Base-by-base conservation (phyloP, 306 rosid species). In the Dryas drummondii region DNA sequence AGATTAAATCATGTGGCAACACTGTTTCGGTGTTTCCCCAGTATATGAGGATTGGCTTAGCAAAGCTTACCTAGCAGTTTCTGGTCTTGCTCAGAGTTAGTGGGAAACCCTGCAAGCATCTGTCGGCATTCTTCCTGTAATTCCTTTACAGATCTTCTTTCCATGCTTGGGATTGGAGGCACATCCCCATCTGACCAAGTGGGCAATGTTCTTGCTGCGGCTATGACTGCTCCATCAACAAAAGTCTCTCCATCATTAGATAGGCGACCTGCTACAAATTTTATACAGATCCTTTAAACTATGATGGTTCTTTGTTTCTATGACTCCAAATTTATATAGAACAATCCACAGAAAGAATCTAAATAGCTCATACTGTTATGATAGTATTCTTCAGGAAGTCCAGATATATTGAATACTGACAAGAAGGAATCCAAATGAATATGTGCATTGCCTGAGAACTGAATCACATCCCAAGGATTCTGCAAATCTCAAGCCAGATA, bases 341-440 rank as follows among this genome's bases (percentile, higher is more conserved):
- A 67, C 64, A 59, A 65, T 47, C 54, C 70, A 40, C 0, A 68
- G 51, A 77, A 76, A 45, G 41, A 80, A 47, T 63, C 13, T 9
- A 81, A 66, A 60, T 66, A 26, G 57, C 9, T 41, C 88, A 41
- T 91, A 90, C 98, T 78, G 77, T 94, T 94, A 70, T 85, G 87
- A 70, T 90, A 94, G 80, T 94, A 94, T 66, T 90, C 96, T 66
- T 83, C 96, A 15, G 90, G 94, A 77, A 94, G 93, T 69, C 94
- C 98, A 16, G 97, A 87, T 69, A 94, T 90, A 77, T 94, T 88
- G 90, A 94, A 94, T 46, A 88, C 87, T 8, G 98, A 94, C 88
- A 91, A 88, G 84, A 94, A 90, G 26, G 97, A 87, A 81, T 91
- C 98, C 88, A 94, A 81, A 89, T 94, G 98, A 84, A 94, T 86